A percentile compares a stretch with the other conserved stretches of the same genome.
These are phyloP conservation scores for Apiotrichum sp. DNA, from an alignment of 1,284 basidiomycete species.

Conservation along the genomic window DNA sequence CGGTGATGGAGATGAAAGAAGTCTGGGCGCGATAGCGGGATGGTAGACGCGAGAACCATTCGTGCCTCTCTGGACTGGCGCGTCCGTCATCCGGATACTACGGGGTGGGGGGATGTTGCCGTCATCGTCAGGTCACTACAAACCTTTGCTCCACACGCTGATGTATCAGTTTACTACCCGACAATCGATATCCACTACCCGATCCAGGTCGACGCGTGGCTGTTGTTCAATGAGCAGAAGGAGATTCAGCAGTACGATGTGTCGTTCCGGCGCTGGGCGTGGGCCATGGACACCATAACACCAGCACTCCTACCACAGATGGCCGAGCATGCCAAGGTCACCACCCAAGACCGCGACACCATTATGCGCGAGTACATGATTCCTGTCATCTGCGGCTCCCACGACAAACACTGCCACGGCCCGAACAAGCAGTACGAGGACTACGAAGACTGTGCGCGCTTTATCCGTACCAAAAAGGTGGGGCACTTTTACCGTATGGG, in stretches of 20 bases:
- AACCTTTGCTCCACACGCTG: slow-evolving; percentile 3
- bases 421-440: slow-evolving; percentile 21
- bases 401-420: slow-evolving; percentile 19
- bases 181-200: background rate
- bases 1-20: background rate
- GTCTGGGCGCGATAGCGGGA: too few relatives aligned
- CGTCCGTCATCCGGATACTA: too few relatives aligned
- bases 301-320: slow-evolving; percentile 24
- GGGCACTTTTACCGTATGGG: slow-evolving; percentile 23
- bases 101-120: too few relatives aligned
- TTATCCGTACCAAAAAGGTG: slow-evolving; percentile 7
- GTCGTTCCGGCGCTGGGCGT: slow-evolving; percentile 25
- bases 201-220: background rate
- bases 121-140: background rate
- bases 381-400: slow-evolving; percentile 17
- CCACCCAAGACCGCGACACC: background rate
- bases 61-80: too few relatives aligned
- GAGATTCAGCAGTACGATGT: slow-evolving; percentile 18
- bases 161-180: background rate
- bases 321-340: slow-evolving; percentile 14
- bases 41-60: too few relatives aligned
- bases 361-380: slow-evolving; percentile 19
- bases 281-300: slow-evolving; percentile 22
- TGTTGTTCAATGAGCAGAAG: slow-evolving; percentile 1
- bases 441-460: slow-evolving; percentile 18